Percentiles rank a stretch among this genome's conserved stretches.
These are phyloP conservation scores for Vaucheria bursata DNA, from an alignment of 352 stramenopile genomes.

Conservation along the genomic window DNA sequence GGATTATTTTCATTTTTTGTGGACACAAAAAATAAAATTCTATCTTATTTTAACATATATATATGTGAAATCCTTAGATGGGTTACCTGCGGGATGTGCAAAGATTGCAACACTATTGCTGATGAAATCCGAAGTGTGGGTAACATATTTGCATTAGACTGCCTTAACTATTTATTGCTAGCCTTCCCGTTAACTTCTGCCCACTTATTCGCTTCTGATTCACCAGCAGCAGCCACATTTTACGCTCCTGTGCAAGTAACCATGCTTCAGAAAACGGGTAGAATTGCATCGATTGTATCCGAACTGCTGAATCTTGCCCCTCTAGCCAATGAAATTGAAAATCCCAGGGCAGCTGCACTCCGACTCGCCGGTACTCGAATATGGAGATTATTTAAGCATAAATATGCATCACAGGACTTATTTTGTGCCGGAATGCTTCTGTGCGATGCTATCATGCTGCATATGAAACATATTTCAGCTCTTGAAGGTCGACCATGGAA, in stretches of 20 bases:
- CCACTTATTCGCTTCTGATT: not conserved
- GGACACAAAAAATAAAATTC: too few species aligned
- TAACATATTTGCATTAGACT: constrained; percentile 29
- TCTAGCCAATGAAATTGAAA: not conserved
- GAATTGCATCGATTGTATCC: constrained; percentile 21
- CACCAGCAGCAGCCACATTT: not conserved
- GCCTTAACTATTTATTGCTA: constrained; percentile 28
- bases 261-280: constrained; percentile 16
- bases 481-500: not conserved
- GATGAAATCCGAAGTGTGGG: constrained; percentile 15
- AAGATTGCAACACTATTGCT: not conserved
- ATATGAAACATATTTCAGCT: not conserved
- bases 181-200: constrained; percentile 6
- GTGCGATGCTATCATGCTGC: not conserved
- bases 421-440: constrained; percentile 19
- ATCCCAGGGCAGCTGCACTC: constrained; percentile 2
- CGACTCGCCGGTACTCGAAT: constrained; percentile 14
- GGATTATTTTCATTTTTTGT: too few species aligned
- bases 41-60: not conserved
- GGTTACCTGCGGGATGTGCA: constrained; percentile 5
- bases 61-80: constrained; percentile 2
- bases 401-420: constrained; percentile 26
- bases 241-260: not conserved
- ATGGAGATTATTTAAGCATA: constrained; percentile 23
- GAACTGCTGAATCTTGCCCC: constrained; percentile 22